A percentile compares a stretch with the other conserved stretches of the same genome.
Evolutionary conservation across 257 asterid genomes (phyloP).

Genomic region (Solanum tarapatanum): DNA sequence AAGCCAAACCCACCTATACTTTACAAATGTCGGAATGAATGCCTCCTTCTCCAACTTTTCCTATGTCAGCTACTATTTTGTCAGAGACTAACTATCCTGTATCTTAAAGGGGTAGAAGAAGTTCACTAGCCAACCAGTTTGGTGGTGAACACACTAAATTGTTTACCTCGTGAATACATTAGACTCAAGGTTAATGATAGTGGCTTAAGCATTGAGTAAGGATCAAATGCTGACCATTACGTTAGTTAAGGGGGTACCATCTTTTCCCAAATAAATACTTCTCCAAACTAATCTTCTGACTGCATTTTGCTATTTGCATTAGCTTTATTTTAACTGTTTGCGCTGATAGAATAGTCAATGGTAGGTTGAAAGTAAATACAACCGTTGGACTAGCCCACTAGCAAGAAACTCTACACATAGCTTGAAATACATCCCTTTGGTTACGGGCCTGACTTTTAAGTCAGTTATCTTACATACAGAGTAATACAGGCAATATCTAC

Average conservation of each 20-base stretch:
- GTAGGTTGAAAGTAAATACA: not conserved
- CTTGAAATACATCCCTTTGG: not conserved
- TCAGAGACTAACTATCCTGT: not conserved
- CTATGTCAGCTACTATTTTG: not conserved
- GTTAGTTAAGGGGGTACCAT: not conserved
- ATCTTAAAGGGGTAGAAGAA: not conserved
- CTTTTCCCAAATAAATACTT: not conserved
- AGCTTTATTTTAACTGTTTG: not conserved
- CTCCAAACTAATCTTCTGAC: not conserved
- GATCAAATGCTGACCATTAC: not conserved
- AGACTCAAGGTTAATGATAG: not conserved
- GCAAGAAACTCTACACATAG: not conserved
- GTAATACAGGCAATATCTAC: not conserved
- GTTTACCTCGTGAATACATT: not conserved
- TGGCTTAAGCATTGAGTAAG: not conserved
- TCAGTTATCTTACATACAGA: not conserved
- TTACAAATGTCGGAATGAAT: not conserved
- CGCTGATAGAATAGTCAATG: not conserved
- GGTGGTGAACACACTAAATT: not conserved
- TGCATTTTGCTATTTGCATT: not conserved
- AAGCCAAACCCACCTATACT: not conserved
- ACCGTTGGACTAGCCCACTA: not conserved
- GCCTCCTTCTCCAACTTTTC: not conserved
- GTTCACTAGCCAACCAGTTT: not conserved
- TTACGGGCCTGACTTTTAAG: not conserved